Evolutionary conservation across 75 land plant genomes (phyloP).

Genomic region (Cryptomeria japonica): DNA sequence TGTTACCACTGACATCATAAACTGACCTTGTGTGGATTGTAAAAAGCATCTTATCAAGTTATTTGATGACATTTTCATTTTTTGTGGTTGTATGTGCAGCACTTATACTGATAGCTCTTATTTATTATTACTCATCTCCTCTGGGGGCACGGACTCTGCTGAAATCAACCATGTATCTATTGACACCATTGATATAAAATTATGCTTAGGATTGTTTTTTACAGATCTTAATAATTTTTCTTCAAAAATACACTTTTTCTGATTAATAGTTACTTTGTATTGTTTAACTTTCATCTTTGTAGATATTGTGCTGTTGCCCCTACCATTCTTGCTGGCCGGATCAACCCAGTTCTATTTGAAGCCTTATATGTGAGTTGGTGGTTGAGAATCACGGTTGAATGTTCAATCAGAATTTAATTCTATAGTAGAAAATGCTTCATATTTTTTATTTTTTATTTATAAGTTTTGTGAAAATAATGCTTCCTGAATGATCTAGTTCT

Average conservation of each 20-base stretch:
- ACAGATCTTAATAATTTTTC: neutral
- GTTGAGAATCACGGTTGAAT: slow-evolving; percentile 8
- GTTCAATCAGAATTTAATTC: neutral
- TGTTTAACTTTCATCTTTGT: slow-evolving; percentile 18
- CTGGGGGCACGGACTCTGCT: slow-evolving; percentile 49
- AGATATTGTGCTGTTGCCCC: slow-evolving; percentile 97
- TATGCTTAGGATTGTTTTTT: neutral
- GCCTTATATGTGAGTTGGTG: slow-evolving; percentile 77
- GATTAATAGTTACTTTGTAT: neutral
- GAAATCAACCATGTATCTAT: slow-evolving; percentile 79
- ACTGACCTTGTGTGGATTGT: neutral
- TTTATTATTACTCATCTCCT: slow-evolving; percentile 72
- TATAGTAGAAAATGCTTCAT: neutral
- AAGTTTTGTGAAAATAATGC: neutral
- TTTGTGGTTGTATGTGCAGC: slow-evolving; percentile 44
- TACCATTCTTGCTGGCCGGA: slow-evolving; percentile 74
- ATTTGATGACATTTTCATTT: neutral
- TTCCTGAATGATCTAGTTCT: neutral
- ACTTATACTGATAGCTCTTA: slow-evolving; percentile 66
- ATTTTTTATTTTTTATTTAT: neutral
- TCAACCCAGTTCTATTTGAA: slow-evolving; percentile 82
- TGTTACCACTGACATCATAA: neutral
- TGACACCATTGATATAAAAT: neutral
- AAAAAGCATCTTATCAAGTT: neutral
- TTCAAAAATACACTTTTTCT: neutral